phyloP scores from a whole-genome alignment of 2,329 filamentous ascomycete genomes.

The Fulvia fulva region DNA sequence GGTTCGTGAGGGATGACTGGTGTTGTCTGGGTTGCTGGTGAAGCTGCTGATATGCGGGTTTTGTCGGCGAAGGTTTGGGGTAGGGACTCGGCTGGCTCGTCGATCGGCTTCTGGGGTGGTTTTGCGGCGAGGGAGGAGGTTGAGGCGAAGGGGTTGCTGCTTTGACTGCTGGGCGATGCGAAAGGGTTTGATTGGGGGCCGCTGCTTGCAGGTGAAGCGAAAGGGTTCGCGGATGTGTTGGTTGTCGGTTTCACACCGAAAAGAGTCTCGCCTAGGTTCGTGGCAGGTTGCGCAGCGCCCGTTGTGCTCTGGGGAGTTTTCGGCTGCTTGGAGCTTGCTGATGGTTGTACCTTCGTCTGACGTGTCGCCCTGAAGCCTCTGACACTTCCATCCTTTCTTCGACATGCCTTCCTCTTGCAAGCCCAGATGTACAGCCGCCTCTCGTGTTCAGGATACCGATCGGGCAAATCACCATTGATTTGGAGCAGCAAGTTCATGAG shows the following conservation, averaged over 20 bases:
- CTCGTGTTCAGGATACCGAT: conserved; percentile 81
- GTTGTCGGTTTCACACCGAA: conserved; percentile 59
- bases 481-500: conserved; percentile 83
- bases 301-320: conserved; percentile 26
- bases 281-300: conserved; percentile 32
- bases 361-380: conserved; percentile 68
- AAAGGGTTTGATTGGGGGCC: conserved; percentile 54
- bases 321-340: neutral
- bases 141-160: conserved; percentile 56
- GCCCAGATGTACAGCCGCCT: conserved; percentile 82
- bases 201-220: conserved; percentile 45
- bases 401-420: conserved; percentile 73
- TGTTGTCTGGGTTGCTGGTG: conserved; percentile 26
- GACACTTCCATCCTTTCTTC: conserved; percentile 77
- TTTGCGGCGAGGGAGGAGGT: conserved; percentile 43
- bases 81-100: conserved; percentile 20
- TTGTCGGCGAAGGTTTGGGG: conserved; percentile 33
- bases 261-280: conserved; percentile 60
- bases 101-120: conserved; percentile 36
- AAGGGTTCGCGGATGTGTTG: conserved; percentile 52
- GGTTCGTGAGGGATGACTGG: conserved; percentile 56
- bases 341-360: conserved; percentile 31
- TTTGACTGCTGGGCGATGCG: conserved; percentile 33
- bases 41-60: conserved; percentile 28
- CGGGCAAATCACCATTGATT: conserved; percentile 83